Evolutionary conservation across 139 green algal species (phyloP), one percentile per base, ranked within the genome.

Genomic region (Chlamydomonas incerta): DNA sequence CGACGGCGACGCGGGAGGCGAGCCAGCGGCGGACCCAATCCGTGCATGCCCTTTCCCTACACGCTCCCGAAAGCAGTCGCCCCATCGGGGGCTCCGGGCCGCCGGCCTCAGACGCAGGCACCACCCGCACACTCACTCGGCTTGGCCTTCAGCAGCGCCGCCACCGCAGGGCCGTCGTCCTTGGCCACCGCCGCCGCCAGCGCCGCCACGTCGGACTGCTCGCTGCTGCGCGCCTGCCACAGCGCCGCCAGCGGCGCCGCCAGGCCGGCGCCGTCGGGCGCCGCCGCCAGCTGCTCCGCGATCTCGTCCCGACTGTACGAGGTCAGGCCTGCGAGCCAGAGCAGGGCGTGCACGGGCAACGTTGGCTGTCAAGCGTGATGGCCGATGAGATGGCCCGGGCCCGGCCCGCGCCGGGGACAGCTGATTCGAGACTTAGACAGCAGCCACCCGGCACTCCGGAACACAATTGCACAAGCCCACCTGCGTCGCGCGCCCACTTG

Each of bases 221-320:
- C 63, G 10, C 63, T 41, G 29, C n/a, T 67, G 29, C 77, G 63
- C 9, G 63, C 63, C 34, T 18, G 2, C 77, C 77, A 85, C 23
- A 85, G 3, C 20, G 65, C 66, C 65, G 47, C 66, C 46, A 85
- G 79, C 21, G 65, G 31, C 47, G 79, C 11, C 24, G 79, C 79
- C 50, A 85, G 66, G 2, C 31, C 79, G 15, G 41, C 37, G 29
- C 60, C 75, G 62, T 72, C 58, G 26, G 74, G 74, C 24, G 21
- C 58, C 63, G 63, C 63, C 41, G 63, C 63, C 37, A 83, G 63
- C 77, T 83, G 77, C 63, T 83, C 77, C 41, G 63, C 62, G 18
- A 83, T 74, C 65, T 83, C 77, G 46, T 83, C 77, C 18, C 77
- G 77, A n/a, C 77, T 83, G 77, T 37, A 83, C 31, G 41, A 52